Conservation (phyloP, 2,329 filamentous ascomycete genomes). For the Paraconiothyrium brasiliense region DNA sequence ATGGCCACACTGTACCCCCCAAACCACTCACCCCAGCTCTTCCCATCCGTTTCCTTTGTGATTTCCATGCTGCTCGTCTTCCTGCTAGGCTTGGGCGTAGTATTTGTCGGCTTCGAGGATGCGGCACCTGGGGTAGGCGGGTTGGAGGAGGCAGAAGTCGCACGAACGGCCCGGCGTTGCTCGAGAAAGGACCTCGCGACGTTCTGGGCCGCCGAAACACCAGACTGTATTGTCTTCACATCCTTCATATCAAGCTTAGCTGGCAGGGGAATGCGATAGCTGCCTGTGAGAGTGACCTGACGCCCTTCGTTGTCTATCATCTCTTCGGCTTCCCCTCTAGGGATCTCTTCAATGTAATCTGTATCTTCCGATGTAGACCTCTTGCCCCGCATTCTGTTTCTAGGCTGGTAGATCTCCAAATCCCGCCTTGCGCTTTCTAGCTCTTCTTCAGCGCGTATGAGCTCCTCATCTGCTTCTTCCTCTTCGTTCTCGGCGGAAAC, state of each 20-base stretch:
- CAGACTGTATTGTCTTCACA: constrained; percentile 46
- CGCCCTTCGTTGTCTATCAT: constrained; percentile 25
- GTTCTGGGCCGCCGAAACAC: constrained; percentile 46
- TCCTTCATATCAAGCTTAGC: constrained; percentile 42
- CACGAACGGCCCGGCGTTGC: constrained; percentile 32
- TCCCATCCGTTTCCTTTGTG: constrained; percentile 25
- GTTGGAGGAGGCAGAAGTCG: background rate
- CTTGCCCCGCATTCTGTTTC: constrained; percentile 14
- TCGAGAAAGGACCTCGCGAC: constrained; percentile 46
- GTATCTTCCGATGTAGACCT: constrained; percentile 22
- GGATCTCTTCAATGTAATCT: constrained; percentile 43
- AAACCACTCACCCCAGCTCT: constrained; percentile 51
- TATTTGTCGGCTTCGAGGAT: constrained; percentile 17
- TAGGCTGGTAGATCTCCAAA: constrained; percentile 36
- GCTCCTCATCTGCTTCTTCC: constrained; percentile 45
- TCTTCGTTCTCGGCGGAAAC: constrained; percentile 23
- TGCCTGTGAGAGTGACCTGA: constrained; percentile 46
- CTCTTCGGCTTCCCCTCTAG: constrained; percentile 18
- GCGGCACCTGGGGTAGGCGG: constrained; percentile 5
- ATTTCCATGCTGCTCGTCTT: constrained; percentile 24
- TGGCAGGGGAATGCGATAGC: constrained; percentile 49
- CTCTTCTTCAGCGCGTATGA: constrained; percentile 43
- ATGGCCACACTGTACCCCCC: constrained; percentile 51
- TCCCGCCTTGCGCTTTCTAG: constrained; percentile 44
- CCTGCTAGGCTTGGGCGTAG: constrained; percentile 19